phyloP scores from a whole-genome alignment of 495 filamentous ascomycete species.

The Cercophora newfieldiana region DNA sequence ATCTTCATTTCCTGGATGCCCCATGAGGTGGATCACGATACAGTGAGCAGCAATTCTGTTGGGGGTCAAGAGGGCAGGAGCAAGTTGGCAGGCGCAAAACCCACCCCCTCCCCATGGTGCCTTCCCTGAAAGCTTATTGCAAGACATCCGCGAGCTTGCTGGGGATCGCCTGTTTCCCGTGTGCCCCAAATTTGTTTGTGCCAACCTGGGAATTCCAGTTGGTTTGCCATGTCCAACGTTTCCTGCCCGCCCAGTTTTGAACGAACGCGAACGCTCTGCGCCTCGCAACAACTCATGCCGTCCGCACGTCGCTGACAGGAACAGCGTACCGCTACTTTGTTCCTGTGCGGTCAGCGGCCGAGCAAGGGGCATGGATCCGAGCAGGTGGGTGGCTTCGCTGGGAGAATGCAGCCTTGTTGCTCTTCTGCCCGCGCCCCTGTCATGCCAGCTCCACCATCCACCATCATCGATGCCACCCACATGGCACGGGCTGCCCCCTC shows the following conservation, averaged over 20 bases:
- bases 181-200: not conserved
- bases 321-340: slow-evolving; percentile 19
- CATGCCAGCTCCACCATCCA: slow-evolving; percentile 16
- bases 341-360: not conserved
- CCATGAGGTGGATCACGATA: not conserved
- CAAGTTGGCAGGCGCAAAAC: too few species aligned
- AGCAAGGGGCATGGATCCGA: slow-evolving; percentile 20
- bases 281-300: slow-evolving; percentile 1
- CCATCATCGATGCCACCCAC: slow-evolving; percentile 21
- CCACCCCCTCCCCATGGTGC: too few species aligned
- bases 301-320: not conserved
- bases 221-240: not conserved
- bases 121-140: too few species aligned
- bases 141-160: too few species aligned
- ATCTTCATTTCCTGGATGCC: not conserved
- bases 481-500: slow-evolving; percentile 6
- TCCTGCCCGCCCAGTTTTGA: not conserved
- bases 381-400: slow-evolving; percentile 11
- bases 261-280: not conserved
- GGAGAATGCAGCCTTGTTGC: slow-evolving; percentile 22
- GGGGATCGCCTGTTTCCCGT: not conserved
- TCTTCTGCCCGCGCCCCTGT: slow-evolving; percentile 11
- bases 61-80: not conserved
- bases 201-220: too few species aligned
- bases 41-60: too few species aligned